Evolutionary conservation across 306 rosid genomes (phyloP), one percentile per base, ranked within the genome.

Genomic region (Trifolium dubium): DNA sequence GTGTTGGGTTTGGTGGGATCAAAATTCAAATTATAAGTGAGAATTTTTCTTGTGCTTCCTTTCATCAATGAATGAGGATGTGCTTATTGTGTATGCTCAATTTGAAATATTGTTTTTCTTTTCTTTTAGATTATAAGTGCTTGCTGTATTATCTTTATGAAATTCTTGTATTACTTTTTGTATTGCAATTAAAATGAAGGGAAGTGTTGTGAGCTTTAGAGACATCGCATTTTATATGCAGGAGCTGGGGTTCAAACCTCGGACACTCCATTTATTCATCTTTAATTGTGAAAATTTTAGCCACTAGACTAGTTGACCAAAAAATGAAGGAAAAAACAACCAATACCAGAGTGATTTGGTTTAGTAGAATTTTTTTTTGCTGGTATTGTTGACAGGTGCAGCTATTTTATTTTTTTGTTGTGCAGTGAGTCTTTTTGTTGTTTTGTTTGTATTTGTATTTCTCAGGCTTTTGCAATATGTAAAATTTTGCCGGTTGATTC

Each of bases 401-500:
- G 37, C 37, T 34, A 34, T 32, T 34, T 35, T 35, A 5, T 34
- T 5, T 34, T 35, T 35, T 35, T 35, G 39, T 5, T 60, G 23
- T 65, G 34, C 50, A 10, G 60, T 46, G 28, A 5, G 8, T 23
- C 12, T 10, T 54, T 54, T 54, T 54, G 9, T 9, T 54, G 12
- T 54, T 54, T 61, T 72, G 31, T 40, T 29, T 47, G 5, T 49
- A 56, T 59, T 56, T 4, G 23, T 23, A 34, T 69, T 30, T 18
- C 17, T 69, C 61, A 54, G 43, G 34, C 11, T 29, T 64, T 53
- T 64, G 56, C 73, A 54, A 46, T 62, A n/a, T 49, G 67, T 62
- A 75, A 69, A 79, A 78, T 71, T 69, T 37, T 47, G 71, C 29
- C 37, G 54, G 29, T 10, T 61, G 58, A 17, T 69, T 68, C 64